Evolutionary conservation across 1,139 yeast species (phyloP).

Genomic region (Geotrichum phurueaensis): DNA sequence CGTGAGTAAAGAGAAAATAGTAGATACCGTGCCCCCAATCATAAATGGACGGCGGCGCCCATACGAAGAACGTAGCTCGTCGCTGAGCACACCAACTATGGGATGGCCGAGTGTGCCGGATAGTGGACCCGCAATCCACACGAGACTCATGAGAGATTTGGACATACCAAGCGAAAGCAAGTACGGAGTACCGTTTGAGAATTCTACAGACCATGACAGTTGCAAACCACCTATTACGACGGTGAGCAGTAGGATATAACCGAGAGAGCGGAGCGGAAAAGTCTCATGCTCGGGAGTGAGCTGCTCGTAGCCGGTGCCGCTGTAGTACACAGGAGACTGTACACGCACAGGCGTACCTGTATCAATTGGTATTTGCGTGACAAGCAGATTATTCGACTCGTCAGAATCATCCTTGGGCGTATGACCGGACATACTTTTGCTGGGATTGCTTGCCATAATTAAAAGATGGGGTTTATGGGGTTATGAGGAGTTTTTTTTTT

Average conservation of each 20-base stretch:
- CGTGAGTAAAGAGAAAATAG: conserved; percentile 38
- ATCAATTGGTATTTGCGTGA: background rate
- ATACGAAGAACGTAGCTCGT: conserved; percentile 40
- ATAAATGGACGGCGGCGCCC: conserved; percentile 55
- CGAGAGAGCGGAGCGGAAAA: conserved; percentile 41
- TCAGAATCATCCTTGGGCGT: background rate
- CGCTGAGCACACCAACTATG: conserved; percentile 50
- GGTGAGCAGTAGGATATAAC: conserved; percentile 43
- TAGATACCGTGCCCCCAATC: conserved; percentile 42
- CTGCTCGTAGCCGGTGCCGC: background rate
- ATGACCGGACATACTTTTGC: background rate
- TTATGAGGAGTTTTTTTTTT: background rate
- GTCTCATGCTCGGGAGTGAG: background rate
- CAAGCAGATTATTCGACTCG: background rate
- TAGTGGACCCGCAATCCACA: conserved; percentile 60
- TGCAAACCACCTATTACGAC: conserved; percentile 48
- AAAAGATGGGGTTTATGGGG: background rate
- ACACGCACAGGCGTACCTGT: background rate
- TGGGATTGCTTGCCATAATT: background rate
- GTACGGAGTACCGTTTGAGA: conserved; percentile 45
- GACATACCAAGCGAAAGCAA: conserved; percentile 49
- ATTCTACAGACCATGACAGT: conserved; percentile 51
- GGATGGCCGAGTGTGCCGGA: conserved; percentile 59
- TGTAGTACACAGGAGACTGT: background rate
- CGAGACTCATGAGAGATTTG: conserved; percentile 46